A percentile compares a stretch with the other conserved stretches of the same genome.
Evolutionary conservation across 345 rosid species (phyloP).

Genomic region (Eucalyptus pauciflora): DNA sequence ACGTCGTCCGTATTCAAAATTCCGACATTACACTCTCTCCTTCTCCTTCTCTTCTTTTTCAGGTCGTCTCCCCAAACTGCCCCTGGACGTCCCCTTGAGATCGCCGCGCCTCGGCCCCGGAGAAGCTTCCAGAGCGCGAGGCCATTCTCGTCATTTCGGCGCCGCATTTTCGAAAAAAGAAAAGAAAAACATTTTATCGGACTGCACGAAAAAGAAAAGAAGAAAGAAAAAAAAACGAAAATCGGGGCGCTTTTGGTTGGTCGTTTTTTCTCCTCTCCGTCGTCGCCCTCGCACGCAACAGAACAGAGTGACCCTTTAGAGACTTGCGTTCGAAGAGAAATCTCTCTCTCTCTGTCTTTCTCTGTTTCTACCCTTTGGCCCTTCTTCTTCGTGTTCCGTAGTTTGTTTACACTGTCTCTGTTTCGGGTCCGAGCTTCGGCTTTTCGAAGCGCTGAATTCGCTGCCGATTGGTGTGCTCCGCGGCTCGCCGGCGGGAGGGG

Average conservation of each 20-base stretch:
- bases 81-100: neutral
- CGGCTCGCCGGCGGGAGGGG: neutral
- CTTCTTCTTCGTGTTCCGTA: neutral
- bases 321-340: neutral
- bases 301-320: neutral
- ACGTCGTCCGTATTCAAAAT: neutral
- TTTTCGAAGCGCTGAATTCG: neutral
- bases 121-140: neutral
- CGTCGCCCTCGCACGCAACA: neutral
- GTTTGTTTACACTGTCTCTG: neutral
- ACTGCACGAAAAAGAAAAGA: neutral
- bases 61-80: neutral
- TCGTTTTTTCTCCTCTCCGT: neutral
- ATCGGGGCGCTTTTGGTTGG: neutral
- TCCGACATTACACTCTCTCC: neutral
- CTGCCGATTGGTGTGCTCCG: neutral
- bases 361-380: neutral
- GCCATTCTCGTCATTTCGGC: neutral
- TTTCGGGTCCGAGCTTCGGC: neutral
- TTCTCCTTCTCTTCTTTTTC: neutral
- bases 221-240: neutral
- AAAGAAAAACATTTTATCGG: neutral
- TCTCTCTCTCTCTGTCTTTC: neutral
- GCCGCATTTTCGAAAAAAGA: too few species aligned
- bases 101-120: neutral